A percentile compares a stretch with the other conserved stretches of the same genome.
Evolutionary conservation across 169 alveolate genomes (phyloP).

Genomic region (Eimeria sp.): DNA sequence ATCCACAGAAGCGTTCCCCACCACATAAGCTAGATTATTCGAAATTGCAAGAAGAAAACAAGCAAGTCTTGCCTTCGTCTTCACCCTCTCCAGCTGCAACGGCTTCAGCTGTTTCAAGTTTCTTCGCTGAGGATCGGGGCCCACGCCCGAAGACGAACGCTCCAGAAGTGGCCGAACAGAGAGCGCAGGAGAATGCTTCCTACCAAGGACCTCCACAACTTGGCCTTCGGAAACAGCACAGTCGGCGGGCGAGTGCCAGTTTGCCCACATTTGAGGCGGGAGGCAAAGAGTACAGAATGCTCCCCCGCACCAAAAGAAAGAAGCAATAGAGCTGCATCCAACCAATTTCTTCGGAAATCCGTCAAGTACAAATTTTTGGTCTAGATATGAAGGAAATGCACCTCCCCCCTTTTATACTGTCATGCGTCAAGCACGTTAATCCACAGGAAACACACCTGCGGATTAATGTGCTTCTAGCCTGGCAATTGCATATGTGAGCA

Average conservation of each 20-base stretch:
- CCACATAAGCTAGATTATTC: neutral
- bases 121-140: slow-evolving; percentile 50
- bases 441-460: neutral
- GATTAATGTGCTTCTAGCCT: neutral
- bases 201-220: neutral
- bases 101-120: slow-evolving; percentile 1
- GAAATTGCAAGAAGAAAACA: neutral
- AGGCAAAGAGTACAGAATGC: slow-evolving; percentile 66
- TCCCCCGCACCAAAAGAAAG: slow-evolving; percentile 44
- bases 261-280: slow-evolving; percentile 67
- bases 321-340: neutral
- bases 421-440: neutral
- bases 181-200: neutral
- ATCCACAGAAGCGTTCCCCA: slow-evolving; percentile 35
- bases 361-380: neutral
- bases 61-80: neutral
- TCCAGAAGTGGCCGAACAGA: slow-evolving; percentile 51
- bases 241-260: slow-evolving; percentile 41
- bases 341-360: neutral
- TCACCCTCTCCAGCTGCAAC: slow-evolving; percentile 2
- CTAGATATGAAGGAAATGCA: neutral
- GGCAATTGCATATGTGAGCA: neutral
- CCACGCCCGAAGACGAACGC: slow-evolving; percentile 67
- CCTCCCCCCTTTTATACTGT: too few relatives aligned
- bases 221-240: neutral